These are phyloP conservation scores for Quillaja saponaria DNA, from an alignment of 306 rosid species.

Conservation along the genomic window DNA sequence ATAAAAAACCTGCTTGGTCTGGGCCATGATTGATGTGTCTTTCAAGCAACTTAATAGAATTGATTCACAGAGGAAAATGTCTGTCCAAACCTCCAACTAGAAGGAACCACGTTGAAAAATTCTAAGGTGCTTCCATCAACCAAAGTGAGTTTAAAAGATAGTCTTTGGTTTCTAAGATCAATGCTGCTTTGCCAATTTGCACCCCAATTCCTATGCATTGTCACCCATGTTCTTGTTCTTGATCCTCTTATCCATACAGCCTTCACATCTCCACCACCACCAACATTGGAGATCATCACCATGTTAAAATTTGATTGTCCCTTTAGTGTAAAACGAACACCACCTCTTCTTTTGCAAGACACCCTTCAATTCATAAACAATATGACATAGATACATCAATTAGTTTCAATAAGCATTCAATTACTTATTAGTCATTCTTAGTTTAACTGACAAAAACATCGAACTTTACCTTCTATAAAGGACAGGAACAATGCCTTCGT, in stretches of 20 bases:
- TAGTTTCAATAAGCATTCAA: too few species aligned
- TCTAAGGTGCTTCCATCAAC: constrained; percentile 51
- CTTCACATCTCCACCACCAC: constrained; percentile 74
- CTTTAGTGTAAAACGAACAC: constrained; percentile 74
- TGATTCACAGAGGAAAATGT: constrained; percentile 66
- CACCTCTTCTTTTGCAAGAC: constrained; percentile 73
- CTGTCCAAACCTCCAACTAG: constrained; percentile 78
- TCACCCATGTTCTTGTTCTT: constrained; percentile 48
- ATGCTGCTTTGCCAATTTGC: constrained; percentile 76
- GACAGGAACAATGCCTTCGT: constrained; percentile 86
- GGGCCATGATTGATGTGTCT: constrained; percentile 17
- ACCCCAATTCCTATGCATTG: constrained; percentile 90
- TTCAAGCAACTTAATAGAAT: constrained; percentile 38
- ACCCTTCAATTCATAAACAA: constrained; percentile 45
- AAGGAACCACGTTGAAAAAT: constrained; percentile 65
- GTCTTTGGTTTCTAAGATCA: constrained; percentile 59
- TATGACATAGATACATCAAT: too few species aligned
- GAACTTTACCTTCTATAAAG: constrained; percentile 67
- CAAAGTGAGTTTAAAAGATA: constrained; percentile 66
- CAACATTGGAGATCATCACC: constrained; percentile 85
- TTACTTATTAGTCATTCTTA: too few species aligned
- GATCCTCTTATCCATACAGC: constrained; percentile 63
- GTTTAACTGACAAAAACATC: too few species aligned
- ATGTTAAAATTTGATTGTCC: constrained; percentile 74
- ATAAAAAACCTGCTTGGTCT: constrained; percentile 27